Evolutionary conservation across 148 eudicot genomes (phyloP).

Genomic region (Spergularia marina): DNA sequence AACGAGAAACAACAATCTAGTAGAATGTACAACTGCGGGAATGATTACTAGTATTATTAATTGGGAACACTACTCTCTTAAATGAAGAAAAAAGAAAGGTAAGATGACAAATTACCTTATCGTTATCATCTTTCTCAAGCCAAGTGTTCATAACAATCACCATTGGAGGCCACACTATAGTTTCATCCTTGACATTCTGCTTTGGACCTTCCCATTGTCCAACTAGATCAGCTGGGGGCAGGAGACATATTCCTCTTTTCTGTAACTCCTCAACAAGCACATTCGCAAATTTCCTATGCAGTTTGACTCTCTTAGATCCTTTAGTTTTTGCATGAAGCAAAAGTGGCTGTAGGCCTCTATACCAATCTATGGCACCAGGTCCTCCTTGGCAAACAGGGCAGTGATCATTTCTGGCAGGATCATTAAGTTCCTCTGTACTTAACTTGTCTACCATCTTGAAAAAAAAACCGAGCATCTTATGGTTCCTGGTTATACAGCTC

Average conservation of each 20-base stretch:
- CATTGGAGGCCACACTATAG: constrained; percentile 87
- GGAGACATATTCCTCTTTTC: constrained; percentile 46
- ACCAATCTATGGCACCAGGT: constrained; percentile 88
- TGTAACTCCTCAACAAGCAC: constrained; percentile 62
- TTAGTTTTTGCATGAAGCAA: constrained; percentile 62
- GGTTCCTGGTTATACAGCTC: constrained; percentile 45
- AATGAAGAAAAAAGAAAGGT: background rate
- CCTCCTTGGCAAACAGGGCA: constrained; percentile 81
- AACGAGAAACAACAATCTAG: background rate
- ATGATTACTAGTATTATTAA: no score
- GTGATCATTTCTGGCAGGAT: constrained; percentile 58
- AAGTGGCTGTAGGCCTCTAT: constrained; percentile 54
- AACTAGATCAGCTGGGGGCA: constrained; percentile 50
- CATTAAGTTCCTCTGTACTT: constrained; percentile 47
- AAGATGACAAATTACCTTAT: constrained; percentile 36
- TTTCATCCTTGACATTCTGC: constrained; percentile 35
- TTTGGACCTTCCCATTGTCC: constrained; percentile 60
- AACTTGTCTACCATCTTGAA: constrained; percentile 44
- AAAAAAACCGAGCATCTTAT: constrained; percentile 41
- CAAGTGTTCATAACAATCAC: constrained; percentile 60
- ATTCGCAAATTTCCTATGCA: constrained; percentile 62
- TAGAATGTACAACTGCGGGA: no score
- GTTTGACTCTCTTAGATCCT: constrained; percentile 53
- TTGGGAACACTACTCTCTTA: no score
- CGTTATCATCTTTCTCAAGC: constrained; percentile 59